phyloP scores from a whole-genome alignment of 768 basidiomycete genomes.

The Serpula lacrymans region DNA sequence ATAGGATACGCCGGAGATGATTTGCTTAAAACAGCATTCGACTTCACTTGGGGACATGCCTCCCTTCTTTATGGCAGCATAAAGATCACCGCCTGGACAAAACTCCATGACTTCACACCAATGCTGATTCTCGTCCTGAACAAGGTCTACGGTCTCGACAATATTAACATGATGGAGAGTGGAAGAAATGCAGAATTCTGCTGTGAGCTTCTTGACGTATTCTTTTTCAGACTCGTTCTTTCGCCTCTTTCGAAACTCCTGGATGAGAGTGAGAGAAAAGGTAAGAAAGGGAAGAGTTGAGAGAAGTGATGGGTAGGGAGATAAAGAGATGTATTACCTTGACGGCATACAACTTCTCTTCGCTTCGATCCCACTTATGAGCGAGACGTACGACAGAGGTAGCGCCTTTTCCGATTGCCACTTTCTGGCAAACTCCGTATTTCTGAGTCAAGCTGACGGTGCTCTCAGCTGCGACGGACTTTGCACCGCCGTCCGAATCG shows the following conservation, averaged over 20 bases:
- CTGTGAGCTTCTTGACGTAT: constrained; percentile 99
- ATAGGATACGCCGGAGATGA: constrained; percentile 83
- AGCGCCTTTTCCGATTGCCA: constrained; percentile 97
- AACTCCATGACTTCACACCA: constrained; percentile 99
- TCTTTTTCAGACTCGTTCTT: constrained; percentile 99
- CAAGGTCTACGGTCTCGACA: constrained; percentile 97
- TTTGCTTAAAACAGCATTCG: constrained; percentile 98
- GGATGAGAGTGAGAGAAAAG: constrained; percentile 7
- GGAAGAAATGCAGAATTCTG: constrained; percentile 98
- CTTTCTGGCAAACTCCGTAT: constrained; percentile 96
- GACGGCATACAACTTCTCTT: constrained; percentile 97
- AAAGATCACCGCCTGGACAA: constrained; percentile 96
- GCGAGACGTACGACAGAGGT: constrained; percentile 94
- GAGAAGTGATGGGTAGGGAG: not conserved
- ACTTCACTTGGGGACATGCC: constrained; percentile 89
- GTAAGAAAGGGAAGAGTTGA: constrained; percentile 5
- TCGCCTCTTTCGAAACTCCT: constrained; percentile 98
- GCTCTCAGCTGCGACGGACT: constrained; percentile 48
- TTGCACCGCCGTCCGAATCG: constrained; percentile 55
- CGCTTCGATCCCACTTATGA: constrained; percentile 96
- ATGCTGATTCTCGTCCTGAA: constrained; percentile 94
- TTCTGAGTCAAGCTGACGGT: constrained; percentile 71
- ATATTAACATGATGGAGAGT: constrained; percentile 92
- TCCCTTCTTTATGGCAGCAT: constrained; percentile 98
- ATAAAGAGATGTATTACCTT: constrained; percentile 57